These are phyloP conservation scores for Rossbeevera mucosa DNA, from an alignment of 768 basidiomycete species.

Conservation along the genomic window DNA sequence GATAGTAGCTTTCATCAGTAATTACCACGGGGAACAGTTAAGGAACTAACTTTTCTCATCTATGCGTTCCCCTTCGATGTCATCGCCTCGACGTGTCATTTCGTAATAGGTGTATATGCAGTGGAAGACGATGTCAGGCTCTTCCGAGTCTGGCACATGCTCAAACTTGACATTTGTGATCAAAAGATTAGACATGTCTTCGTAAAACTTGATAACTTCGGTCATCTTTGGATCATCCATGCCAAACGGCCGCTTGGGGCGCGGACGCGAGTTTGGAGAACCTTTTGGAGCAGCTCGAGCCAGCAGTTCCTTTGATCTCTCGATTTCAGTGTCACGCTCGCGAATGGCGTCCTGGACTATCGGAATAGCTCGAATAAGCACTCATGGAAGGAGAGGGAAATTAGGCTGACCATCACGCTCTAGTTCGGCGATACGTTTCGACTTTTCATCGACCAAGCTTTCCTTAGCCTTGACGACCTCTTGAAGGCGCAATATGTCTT, in stretches of 20 bases:
- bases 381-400: neutral
- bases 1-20: conserved; percentile 5
- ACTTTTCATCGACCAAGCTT: conserved; percentile 37
- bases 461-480: conserved; percentile 42
- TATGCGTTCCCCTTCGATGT: conserved; percentile 32
- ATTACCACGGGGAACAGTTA: neutral
- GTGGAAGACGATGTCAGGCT: conserved; percentile 54
- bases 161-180: conserved; percentile 57
- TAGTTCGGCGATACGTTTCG: conserved; percentile 43
- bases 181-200: conserved; percentile 79
- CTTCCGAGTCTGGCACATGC: conserved; percentile 20
- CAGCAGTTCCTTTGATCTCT: conserved; percentile 43
- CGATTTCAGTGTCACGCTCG: conserved; percentile 63
- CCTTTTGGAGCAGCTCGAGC: conserved; percentile 40
- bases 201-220: conserved; percentile 69
- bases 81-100: conserved; percentile 27
- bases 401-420: conserved; percentile 43
- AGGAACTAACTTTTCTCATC: conserved; percentile 30
- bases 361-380: neutral
- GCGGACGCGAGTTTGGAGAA: conserved; percentile 34
- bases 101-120: conserved; percentile 62
- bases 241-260: conserved; percentile 33
- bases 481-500: conserved; percentile 44
- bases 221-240: conserved; percentile 54
- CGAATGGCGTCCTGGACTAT: conserved; percentile 48